Evolutionary conservation across 345 rosid genomes (phyloP).

Genomic region (Heritiera fomes): DNA sequence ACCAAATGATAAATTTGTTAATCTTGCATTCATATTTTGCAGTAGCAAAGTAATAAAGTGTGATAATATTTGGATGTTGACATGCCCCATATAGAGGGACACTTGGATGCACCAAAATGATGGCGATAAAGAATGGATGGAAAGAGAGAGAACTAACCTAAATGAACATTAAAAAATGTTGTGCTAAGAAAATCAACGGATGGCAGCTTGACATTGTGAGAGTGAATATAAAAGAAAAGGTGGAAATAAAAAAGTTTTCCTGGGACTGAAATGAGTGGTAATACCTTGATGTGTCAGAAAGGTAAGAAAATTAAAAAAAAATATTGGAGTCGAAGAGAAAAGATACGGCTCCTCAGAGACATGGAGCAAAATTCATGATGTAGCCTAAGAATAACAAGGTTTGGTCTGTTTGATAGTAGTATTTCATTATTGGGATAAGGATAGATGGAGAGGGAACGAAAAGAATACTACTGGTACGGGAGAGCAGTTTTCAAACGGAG

Average conservation of each 20-base stretch:
- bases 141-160: background rate
- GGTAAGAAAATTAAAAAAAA: slow-evolving; percentile 15
- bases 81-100: slow-evolving; percentile 14
- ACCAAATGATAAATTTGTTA: background rate
- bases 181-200: slow-evolving; percentile 4
- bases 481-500: slow-evolving; percentile 33
- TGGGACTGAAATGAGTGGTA: slow-evolving; percentile 48
- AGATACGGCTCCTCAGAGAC: slow-evolving; percentile 25
- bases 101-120: slow-evolving; percentile 10
- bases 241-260: slow-evolving; percentile 26
- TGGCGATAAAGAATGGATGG: background rate
- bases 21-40: slow-evolving; percentile 1
- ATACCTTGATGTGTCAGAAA: slow-evolving; percentile 40
- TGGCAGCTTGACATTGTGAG: slow-evolving; percentile 16
- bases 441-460: background rate
- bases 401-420: slow-evolving; percentile 26
- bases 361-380: slow-evolving; percentile 21
- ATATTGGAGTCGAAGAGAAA: slow-evolving; percentile 34
- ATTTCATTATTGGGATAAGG: slow-evolving; percentile 10
- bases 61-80: slow-evolving; percentile 1
- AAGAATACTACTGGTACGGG: slow-evolving; percentile 17
- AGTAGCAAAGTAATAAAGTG: slow-evolving; percentile 13
- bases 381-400: slow-evolving; percentile 31
- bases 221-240: slow-evolving; percentile 9
- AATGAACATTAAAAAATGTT: background rate